Conservation (phyloP, 169 alveolate species). For the Cryptosporidium xiaoi region DNA sequence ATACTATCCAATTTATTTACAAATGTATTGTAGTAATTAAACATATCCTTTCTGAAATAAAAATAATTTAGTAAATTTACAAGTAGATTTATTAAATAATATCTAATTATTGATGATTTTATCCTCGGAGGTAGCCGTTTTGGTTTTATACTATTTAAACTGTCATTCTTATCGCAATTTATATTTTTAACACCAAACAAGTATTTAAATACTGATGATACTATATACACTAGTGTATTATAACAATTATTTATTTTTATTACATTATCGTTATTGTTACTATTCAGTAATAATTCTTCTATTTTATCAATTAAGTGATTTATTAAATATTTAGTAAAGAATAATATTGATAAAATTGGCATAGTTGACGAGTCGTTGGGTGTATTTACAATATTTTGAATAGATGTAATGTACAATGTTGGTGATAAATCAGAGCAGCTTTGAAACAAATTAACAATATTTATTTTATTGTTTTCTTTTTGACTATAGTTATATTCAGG, state of each 20-base stretch:
- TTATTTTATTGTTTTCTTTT: slow-evolving; percentile 4
- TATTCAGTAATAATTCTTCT: not conserved
- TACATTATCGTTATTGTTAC: not conserved
- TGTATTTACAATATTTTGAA: not conserved
- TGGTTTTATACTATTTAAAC: slow-evolving; percentile 3
- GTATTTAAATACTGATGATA: slow-evolving; percentile 32
- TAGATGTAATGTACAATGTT: slow-evolving; percentile 32
- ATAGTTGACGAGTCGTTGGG: slow-evolving; percentile 23
- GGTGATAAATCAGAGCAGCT: slow-evolving; percentile 16
- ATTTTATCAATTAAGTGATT: not conserved
- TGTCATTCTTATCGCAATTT: not conserved
- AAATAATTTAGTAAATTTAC: not conserved
- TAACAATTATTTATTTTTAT: slow-evolving; percentile 5
- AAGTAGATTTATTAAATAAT: slow-evolving; percentile 18
- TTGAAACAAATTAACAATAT: slow-evolving; percentile 11
- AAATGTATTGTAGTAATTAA: slow-evolving; percentile 3
- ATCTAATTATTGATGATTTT: slow-evolving; percentile 42
- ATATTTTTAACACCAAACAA: slow-evolving; percentile 23
- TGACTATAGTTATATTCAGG: slow-evolving; percentile 24
- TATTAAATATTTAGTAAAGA: slow-evolving; percentile 1
- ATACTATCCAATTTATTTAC: slow-evolving; percentile 11
- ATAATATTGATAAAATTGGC: slow-evolving; percentile 37
- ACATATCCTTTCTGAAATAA: not conserved
- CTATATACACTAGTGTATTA: not conserved
- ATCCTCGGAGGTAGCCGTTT: slow-evolving; percentile 32